Evolutionary conservation across 2,329 filamentous ascomycete genomes (phyloP).

Genomic region (Chalaropsis ovoidea): DNA sequence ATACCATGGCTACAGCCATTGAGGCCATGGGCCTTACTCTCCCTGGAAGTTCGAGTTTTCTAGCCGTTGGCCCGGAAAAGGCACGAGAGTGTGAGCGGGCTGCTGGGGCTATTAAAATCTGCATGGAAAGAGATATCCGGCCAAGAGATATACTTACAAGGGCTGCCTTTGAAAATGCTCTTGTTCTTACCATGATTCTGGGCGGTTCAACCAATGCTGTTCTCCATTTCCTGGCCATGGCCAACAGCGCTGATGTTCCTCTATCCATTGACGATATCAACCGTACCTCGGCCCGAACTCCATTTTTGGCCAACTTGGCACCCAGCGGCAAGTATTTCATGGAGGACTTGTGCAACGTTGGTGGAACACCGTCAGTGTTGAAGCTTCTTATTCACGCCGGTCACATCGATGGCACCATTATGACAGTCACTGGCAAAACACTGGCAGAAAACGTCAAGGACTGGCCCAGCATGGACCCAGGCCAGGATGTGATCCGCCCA

Average conservation of each 20-base stretch:
- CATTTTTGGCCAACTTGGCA: slow-evolving; percentile 75
- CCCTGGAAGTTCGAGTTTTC: slow-evolving; percentile 74
- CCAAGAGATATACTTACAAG: slow-evolving; percentile 73
- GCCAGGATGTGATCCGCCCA: slow-evolving; percentile 73
- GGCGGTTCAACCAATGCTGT: slow-evolving; percentile 84
- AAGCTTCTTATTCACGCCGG: slow-evolving; percentile 71
- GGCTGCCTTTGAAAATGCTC: slow-evolving; percentile 73
- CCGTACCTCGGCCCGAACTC: slow-evolving; percentile 68
- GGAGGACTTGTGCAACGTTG: slow-evolving; percentile 77
- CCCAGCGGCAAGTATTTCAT: slow-evolving; percentile 78
- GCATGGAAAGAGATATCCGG: slow-evolving; percentile 73
- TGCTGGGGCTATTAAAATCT: slow-evolving; percentile 64
- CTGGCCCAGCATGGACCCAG: slow-evolving; percentile 65
- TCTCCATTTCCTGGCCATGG: slow-evolving; percentile 83
- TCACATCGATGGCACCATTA: slow-evolving; percentile 65
- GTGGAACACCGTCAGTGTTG: slow-evolving; percentile 74
- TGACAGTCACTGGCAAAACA: slow-evolving; percentile 75
- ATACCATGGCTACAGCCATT: slow-evolving; percentile 85
- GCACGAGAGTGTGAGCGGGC: slow-evolving; percentile 76
- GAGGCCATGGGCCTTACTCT: slow-evolving; percentile 79
- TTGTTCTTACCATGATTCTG: slow-evolving; percentile 85
- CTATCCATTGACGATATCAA: slow-evolving; percentile 76
- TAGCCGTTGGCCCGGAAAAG: slow-evolving; percentile 71
- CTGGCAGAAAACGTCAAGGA: slow-evolving; percentile 69
- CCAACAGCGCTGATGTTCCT: slow-evolving; percentile 66